Percentiles rank a stretch among this genome's conserved stretches.
These are phyloP conservation scores for Wilcoxina mikolae DNA, from an alignment of 495 filamentous ascomycete genomes.

Conservation along the genomic window DNA sequence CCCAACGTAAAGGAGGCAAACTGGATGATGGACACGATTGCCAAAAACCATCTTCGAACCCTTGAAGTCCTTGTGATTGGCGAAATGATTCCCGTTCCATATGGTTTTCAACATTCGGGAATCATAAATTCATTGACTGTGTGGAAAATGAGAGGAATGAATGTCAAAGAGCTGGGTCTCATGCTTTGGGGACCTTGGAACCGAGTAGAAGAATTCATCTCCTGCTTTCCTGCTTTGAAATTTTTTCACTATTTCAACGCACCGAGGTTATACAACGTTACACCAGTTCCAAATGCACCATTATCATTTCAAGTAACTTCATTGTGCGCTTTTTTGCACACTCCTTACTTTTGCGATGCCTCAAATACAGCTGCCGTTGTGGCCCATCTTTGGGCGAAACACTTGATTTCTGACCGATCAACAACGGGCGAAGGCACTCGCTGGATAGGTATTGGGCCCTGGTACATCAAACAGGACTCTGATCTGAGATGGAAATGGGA, in stretches of 20 bases:
- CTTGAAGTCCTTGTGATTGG: constrained; percentile 16
- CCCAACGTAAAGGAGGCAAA: constrained; percentile 1
- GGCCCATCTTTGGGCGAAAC: constrained; percentile 13
- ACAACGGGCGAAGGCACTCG: constrained; percentile 2
- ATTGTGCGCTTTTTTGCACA: neutral
- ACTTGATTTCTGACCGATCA: constrained; percentile 6
- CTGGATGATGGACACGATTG: constrained; percentile 11
- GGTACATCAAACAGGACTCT: neutral
- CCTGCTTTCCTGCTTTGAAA: constrained; percentile 10
- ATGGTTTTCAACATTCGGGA: neutral
- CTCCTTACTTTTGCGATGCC: constrained; percentile 7
- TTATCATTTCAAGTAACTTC: constrained; percentile 4
- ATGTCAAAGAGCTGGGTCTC: constrained; percentile 12
- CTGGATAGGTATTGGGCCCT: constrained; percentile 16
- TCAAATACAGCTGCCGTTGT: constrained; percentile 7
- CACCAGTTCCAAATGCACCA: constrained; percentile 1
- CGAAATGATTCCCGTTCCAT: constrained; percentile 11
- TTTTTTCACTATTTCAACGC: constrained; percentile 14
- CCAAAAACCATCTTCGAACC: constrained; percentile 11
- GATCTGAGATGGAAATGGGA: constrained; percentile 17
- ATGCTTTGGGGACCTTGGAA: constrained; percentile 16
- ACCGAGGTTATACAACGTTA: neutral
- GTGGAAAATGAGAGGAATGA: constrained; percentile 9
- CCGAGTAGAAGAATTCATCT: constrained; percentile 11
- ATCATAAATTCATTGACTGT: constrained; percentile 6